Evolutionary conservation across 1,284 basidiomycete species (phyloP), one percentile per base, ranked within the genome.

Genomic region (Wolfiporia cocos): DNA sequence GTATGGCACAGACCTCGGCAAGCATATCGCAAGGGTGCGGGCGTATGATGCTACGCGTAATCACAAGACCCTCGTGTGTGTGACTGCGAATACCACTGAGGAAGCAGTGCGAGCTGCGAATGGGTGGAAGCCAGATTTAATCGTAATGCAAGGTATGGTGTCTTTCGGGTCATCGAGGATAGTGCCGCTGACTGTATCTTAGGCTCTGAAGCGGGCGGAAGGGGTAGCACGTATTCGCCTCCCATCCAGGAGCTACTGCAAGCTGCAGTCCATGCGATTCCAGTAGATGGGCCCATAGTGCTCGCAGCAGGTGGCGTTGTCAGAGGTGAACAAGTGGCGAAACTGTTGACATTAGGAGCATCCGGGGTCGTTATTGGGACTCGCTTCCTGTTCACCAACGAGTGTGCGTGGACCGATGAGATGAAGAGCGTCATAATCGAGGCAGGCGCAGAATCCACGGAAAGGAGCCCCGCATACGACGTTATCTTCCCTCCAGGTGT

Each of bases 161-260:
- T 29, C 50, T 48, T 38, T n/a, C n/a, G n/a, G n/a, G n/a, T n/a
- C 48, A 30, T 23, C 34, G 34, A 32, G 22, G 30, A 12, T 43
- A 38, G 44, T 41, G 36, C 17, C 35, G 12, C 39, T 47, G 32
- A 41, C 40, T 39, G 31, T 34, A 34, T 39, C 46, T 15, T 52
- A 88, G 85, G 86, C 11, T 76, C 67, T 49, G 86, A 89, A 64
- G 72, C 83, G 26, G 86, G 86, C 4, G 86, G 86, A 26, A 86
- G 89, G 58, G 86, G 85, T 11, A 62, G 69, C 36, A 50, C 59
- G 34, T 56, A 67, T 34, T 74, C 81, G 15, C 73, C 76, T 38
- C 73, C 84, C 4, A 64, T 83, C 23, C 61, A 78, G 42, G 73
- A 70, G 17, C 63, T 89, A 26, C 53, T 87, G 40, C 70, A 80